These are phyloP conservation scores for Rhodofomes roseus DNA, from an alignment of 1,284 basidiomycete genomes.

Conservation along the genomic window DNA sequence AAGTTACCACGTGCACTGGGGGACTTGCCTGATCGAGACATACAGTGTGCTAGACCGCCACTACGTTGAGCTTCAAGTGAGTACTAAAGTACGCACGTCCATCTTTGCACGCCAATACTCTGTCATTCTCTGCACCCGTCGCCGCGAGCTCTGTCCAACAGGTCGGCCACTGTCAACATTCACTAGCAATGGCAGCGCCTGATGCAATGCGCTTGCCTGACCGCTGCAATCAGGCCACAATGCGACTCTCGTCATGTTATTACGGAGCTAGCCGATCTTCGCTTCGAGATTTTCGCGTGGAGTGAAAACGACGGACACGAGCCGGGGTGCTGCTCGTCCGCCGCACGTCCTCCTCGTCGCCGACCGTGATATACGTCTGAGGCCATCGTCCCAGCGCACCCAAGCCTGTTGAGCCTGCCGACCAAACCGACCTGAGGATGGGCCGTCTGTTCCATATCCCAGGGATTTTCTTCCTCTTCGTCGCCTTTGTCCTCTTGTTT, in stretches of 20 bases:
- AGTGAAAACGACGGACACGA: background rate
- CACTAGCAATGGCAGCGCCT: too few species aligned
- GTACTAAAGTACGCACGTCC: too few species aligned
- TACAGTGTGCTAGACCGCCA: too few species aligned
- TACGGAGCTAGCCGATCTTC: background rate
- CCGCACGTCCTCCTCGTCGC: background rate
- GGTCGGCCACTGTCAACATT: background rate
- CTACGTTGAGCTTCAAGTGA: too few species aligned
- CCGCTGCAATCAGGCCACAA: background rate
- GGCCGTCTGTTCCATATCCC: conserved; percentile 51
- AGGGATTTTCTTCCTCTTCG: conserved; percentile 56
- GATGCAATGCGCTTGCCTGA: background rate
- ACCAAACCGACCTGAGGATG: background rate
- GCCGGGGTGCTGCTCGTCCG: background rate
- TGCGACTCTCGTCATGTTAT: background rate
- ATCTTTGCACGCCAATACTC: too few species aligned
- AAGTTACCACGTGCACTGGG: too few species aligned
- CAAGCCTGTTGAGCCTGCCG: background rate
- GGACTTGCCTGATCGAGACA: too few species aligned
- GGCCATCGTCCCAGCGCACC: background rate
- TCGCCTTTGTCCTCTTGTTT: conserved; percentile 62
- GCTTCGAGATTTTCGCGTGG: background rate
- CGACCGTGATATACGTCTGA: background rate
- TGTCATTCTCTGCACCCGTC: background rate
- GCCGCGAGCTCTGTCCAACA: background rate